Evolutionary conservation across 2,329 filamentous ascomycete species (phyloP).

Genomic region (Pyrenophora teres): DNA sequence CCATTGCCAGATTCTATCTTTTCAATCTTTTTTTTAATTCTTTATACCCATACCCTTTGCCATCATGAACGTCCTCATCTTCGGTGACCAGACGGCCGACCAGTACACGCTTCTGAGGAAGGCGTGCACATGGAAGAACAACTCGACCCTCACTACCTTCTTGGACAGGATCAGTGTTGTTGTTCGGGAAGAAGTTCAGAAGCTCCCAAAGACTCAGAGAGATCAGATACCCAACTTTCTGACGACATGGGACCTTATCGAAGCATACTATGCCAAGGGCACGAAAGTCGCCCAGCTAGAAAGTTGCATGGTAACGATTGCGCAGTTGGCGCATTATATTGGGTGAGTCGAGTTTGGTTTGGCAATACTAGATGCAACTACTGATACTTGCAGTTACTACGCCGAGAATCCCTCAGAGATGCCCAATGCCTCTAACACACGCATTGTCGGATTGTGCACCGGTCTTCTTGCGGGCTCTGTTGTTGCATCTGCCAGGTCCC

Average conservation of each 20-base stretch:
- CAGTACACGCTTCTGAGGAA: conserved; percentile 65
- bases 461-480: conserved; percentile 72
- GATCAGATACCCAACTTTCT: conserved; percentile 65
- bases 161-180: conserved; percentile 63
- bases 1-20: conserved; percentile 6
- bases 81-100: conserved; percentile 73
- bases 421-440: conserved; percentile 54
- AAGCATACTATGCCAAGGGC: conserved; percentile 64
- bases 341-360: conserved; percentile 56
- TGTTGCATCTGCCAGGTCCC: conserved; percentile 65
- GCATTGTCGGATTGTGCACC: conserved; percentile 69
- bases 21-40: conserved; percentile 20
- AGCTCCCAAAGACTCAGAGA: conserved; percentile 62
- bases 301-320: conserved; percentile 66
- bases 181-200: conserved; percentile 64
- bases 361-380: conserved; percentile 22
- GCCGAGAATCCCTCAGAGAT: conserved; percentile 60
- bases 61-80: conserved; percentile 61
- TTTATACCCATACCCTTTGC: conserved; percentile 36
- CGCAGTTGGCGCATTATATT: conserved; percentile 71
- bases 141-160: conserved; percentile 66
- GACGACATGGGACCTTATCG: conserved; percentile 67
- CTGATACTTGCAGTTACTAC: conserved; percentile 48
- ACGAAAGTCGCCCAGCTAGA: conserved; percentile 66
- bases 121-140: conserved; percentile 54